Percentiles rank a stretch among this genome's conserved stretches.
Conservation (phyloP, 164 flowering plant genomes). For the Berberis thunbergii region DNA sequence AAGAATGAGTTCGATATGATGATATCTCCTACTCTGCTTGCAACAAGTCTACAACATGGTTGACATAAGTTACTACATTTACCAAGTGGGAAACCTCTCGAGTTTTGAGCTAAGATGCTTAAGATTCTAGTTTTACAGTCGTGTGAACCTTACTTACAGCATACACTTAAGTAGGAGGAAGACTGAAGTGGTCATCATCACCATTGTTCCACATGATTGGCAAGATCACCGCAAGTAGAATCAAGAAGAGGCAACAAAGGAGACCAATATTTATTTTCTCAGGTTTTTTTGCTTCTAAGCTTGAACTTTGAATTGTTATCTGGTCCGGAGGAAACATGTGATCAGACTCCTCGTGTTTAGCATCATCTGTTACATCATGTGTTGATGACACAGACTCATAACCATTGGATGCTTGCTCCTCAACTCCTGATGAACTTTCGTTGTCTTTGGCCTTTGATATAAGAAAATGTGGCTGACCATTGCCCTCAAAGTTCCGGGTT, state of each 20-base stretch:
- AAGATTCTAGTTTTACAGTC: too few relatives aligned
- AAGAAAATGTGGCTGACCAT: not conserved
- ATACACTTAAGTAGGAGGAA: too few relatives aligned
- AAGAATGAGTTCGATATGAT: too few relatives aligned
- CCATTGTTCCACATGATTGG: conserved; percentile 20
- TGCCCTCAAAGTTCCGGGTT: conserved; percentile 10
- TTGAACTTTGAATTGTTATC: conserved; percentile 6
- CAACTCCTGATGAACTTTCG: conserved; percentile 11
- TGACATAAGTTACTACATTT: too few relatives aligned
- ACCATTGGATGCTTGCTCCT: conserved; percentile 21
- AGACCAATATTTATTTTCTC: conserved; percentile 9
- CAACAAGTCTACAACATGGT: too few relatives aligned
- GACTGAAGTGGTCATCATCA: too few relatives aligned
- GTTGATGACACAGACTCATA: conserved; percentile 66
- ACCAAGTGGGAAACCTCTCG: too few relatives aligned
- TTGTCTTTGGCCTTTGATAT: not conserved
- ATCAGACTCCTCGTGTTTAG: conserved; percentile 13
- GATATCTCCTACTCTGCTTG: too few relatives aligned
- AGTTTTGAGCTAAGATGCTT: too few relatives aligned
- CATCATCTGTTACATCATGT: conserved; percentile 20
- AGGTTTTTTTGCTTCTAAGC: conserved; percentile 1
- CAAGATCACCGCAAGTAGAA: conserved; percentile 23
- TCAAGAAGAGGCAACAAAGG: conserved; percentile 20
- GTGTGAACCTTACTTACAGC: too few relatives aligned
- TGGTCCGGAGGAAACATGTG: conserved; percentile 16